Evolutionary conservation across 305 asterid species (phyloP), one percentile per base, ranked within the genome.

Genomic region (Fraxinus latifolia): DNA sequence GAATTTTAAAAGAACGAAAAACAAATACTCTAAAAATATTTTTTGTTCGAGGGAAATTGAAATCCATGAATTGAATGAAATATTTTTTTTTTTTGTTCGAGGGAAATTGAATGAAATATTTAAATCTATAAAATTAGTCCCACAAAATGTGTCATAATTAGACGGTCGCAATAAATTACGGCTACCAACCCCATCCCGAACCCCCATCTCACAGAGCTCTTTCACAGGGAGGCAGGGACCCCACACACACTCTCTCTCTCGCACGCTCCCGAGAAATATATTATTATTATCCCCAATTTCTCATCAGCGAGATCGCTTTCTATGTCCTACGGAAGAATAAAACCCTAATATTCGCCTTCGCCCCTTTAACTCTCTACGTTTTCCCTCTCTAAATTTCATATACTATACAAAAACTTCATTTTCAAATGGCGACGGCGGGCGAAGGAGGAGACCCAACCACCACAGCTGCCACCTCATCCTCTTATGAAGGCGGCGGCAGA

Each of bases 371-470:
- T 17, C 25, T 25, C 79, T 67, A 68, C 80, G 44, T 31, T 50
- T 70, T 82, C 74, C 53, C 82, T 79, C 82, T 60, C 76, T 36
- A 1, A n/a, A 32, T 65, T 79, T 84, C 87, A 37, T 68, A 75
- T 68, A 75, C 71, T 75, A 72, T 81, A 79, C 34, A 44, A 12
- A 9, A 8, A 84, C 84, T 7, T 79, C 84, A 85, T 80, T 68
- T 80, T 71, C 79, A 67, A 84, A 93, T 94, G 94, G 88, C 90
- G 86, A 85, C 92, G 89, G 89, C 90, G 85, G 88, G 88, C 44
- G 91, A 92, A 76, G 92, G 88, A 79, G 89, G 94, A 85, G 90
- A 84, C 70, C 74, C 94, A 77, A 81, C 85, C 15, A 72, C 76
- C 53, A 8, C 76, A 76, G 55, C 80, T 76, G 80, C 89, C 21